phyloP scores from a whole-genome alignment of 2,329 filamentous ascomycete genomes.

The Coniochaeta sp. region DNA sequence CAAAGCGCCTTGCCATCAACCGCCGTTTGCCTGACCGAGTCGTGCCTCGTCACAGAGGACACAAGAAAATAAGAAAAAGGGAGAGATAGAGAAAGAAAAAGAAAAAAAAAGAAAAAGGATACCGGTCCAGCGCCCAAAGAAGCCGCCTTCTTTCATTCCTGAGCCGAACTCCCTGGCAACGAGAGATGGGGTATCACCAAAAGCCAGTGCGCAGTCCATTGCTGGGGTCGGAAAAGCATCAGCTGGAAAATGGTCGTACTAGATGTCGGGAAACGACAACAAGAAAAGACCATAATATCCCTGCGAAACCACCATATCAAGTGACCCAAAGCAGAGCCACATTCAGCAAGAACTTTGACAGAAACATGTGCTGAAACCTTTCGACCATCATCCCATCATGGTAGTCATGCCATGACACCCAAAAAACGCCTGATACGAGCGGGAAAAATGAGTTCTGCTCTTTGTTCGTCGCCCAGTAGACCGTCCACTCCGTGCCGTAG shows the following conservation, averaged over 20 bases:
- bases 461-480: background rate
- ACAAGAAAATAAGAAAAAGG: background rate
- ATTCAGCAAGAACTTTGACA: constrained; percentile 31
- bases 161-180: constrained; percentile 7
- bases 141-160: background rate
- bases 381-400: background rate
- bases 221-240: constrained; percentile 8
- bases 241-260: constrained; percentile 13
- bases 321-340: constrained; percentile 16
- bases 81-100: background rate
- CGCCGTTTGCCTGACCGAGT: background rate
- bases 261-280: constrained; percentile 10
- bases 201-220: constrained; percentile 7
- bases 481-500: background rate
- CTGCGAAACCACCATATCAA: background rate
- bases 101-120: background rate
- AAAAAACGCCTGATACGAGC: background rate
- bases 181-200: constrained; percentile 14
- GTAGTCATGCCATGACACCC: background rate
- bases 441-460: background rate
- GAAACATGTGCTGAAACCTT: background rate
- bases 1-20: background rate
- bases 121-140: background rate
- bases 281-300: background rate
- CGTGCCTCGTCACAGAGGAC: background rate